phyloP scores from a whole-genome alignment of 129 eudicot species.

The Silybum marianum region DNA sequence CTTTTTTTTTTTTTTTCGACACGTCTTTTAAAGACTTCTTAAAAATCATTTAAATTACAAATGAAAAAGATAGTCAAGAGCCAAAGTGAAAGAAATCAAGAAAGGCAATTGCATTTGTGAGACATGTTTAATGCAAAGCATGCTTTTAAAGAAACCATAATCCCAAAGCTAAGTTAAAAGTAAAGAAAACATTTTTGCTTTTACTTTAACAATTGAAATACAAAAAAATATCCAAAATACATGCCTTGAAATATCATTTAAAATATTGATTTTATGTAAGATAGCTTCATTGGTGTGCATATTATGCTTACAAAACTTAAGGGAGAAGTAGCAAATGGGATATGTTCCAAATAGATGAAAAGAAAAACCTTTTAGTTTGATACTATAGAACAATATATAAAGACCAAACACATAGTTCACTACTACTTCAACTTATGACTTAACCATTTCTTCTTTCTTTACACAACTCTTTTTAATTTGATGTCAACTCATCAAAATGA shows the following conservation, averaged over 20 bases:
- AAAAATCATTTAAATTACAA: conserved; percentile 12
- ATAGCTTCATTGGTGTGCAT: conserved; percentile 19
- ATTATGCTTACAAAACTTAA: conserved; percentile 41
- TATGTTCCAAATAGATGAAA: conserved; percentile 44
- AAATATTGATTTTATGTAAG: not conserved
- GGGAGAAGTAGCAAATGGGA: conserved; percentile 42
- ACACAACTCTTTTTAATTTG: conserved; percentile 12
- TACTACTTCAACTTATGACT: conserved; percentile 33
- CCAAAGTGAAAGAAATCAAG: conserved; percentile 20
- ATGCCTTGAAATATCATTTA: conserved; percentile 1
- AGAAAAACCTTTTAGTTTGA: conserved; percentile 39
- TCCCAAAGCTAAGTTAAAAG: conserved; percentile 37
- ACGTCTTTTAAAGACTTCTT: not conserved
- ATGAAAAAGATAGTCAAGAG: conserved; percentile 13
- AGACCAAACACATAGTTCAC: conserved; percentile 19
- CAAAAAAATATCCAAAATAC: not conserved
- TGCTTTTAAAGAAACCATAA: conserved; percentile 32
- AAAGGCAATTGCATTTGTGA: conserved; percentile 38
- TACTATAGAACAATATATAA: conserved; percentile 36
- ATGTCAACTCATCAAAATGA: conserved; percentile 42
- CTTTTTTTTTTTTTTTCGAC: not conserved
- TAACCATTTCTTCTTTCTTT: conserved; percentile 21
- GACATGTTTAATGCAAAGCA: conserved; percentile 43
- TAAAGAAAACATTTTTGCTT: conserved; percentile 23
- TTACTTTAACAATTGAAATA: conserved; percentile 20